Evolutionary conservation across 2,329 filamentous ascomycete genomes (phyloP), one percentile per base, ranked within the genome.

Genomic region (Phialocephala sp.): DNA sequence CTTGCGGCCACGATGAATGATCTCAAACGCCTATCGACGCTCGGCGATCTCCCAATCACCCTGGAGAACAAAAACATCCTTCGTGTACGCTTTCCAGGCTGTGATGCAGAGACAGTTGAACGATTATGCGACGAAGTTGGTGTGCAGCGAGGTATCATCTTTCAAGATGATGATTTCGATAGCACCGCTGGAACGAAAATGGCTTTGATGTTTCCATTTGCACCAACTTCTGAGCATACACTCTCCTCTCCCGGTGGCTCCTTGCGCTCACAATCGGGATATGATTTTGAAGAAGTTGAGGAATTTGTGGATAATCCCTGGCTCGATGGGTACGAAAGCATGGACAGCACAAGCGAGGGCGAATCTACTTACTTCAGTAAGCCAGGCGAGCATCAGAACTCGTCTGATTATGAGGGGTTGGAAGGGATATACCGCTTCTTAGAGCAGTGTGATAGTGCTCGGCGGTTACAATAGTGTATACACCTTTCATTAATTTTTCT

Each of bases 1-100:
- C 84, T 97, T 20, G 88, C 91, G 2, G 86, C 88, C 6, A 85
- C 94, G 0, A 85, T 95, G 73, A 90, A 90, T 59, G 95, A 99
- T 73, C 82, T 99, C 8, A 91, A 92, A 73, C 87, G 87, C 41
- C 82, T 99, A 0, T 87, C 93, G 0, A 80, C 83, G 0, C 78
- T 98, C 1, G 95, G 95, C 1, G 93, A 97, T 75, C 80, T 99
- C 22, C 93, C 94, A 0, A 87, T 98, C 39, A 84, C 87, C 0
- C 84, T 97, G 60, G 87, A 92, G 71, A 68, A 72, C 62, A 84
- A 86, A 43, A 82, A 85, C 39, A 87, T 87, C 1, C 85, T 87
- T 0, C 88, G 93, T 39, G 88, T 98, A 1, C 90, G 93, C 36
- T 98, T 99, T 74, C 93, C 94, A 0, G 95, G 95, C 2, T 94